These are phyloP conservation scores for Steccherinum ochraceum DNA, from an alignment of 768 basidiomycete species.

Conservation along the genomic window DNA sequence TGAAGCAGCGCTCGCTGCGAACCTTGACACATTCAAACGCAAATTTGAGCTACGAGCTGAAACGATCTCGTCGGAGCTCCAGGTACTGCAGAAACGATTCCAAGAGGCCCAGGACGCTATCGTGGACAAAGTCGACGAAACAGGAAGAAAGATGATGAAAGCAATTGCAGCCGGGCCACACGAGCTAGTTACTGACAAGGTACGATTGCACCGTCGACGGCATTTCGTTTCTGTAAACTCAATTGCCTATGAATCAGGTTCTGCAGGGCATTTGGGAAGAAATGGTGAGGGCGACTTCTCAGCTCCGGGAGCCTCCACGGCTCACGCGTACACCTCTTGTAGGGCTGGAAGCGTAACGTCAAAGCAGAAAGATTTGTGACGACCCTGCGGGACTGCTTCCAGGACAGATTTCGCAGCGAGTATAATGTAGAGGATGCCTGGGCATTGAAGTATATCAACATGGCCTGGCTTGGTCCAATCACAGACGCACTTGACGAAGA, in stretches of 20 bases:
- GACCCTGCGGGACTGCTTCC: not conserved
- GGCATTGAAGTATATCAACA: not conserved
- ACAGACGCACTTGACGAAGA: not conserved
- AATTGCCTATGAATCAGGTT: not conserved
- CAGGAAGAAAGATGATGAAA: not conserved
- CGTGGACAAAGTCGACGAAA: too few species aligned
- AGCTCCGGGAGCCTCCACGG: too few species aligned
- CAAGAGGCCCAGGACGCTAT: too few species aligned
- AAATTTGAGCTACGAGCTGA: too few species aligned
- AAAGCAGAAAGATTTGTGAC: not conserved
- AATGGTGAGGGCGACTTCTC: too few species aligned
- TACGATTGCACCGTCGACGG: not conserved
- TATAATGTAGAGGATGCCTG: not conserved
- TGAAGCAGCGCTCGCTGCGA: too few species aligned
- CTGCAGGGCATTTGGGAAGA: not conserved
- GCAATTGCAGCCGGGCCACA: not conserved
- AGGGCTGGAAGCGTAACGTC: not conserved
- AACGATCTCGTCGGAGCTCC: too few species aligned
- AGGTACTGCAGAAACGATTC: too few species aligned
- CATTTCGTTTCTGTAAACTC: not conserved
- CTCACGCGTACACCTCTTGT: too few species aligned
- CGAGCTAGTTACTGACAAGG: not conserved
- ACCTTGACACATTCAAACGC: not conserved
- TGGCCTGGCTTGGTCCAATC: not conserved
- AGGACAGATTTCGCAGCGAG: not conserved